Evolutionary conservation across 2,329 filamentous ascomycete species (phyloP).

Genomic region (Apiospora kogelbergensis): DNA sequence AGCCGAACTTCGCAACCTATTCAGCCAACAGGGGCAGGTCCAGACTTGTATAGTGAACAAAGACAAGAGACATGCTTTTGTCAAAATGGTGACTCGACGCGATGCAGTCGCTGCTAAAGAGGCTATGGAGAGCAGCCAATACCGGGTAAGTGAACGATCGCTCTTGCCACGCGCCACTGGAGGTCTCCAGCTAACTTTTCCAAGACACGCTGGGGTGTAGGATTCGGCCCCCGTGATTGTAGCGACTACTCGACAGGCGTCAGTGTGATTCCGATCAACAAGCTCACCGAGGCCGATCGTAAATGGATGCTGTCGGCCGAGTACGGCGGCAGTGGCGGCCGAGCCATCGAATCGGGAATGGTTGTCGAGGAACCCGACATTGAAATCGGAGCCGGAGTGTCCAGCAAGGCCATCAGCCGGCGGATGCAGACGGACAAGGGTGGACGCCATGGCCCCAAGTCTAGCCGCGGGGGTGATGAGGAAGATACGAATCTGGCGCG

Average conservation of each 20-base stretch:
- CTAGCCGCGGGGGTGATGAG: slow-evolving; percentile 42
- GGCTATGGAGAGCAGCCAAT: slow-evolving; percentile 80
- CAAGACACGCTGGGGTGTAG: slow-evolving; percentile 94
- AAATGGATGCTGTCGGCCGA: slow-evolving; percentile 97
- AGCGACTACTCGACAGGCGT: slow-evolving; percentile 92
- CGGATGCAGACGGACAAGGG: slow-evolving; percentile 70
- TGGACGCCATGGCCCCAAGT: slow-evolving; percentile 64
- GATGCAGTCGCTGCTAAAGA: slow-evolving; percentile 83
- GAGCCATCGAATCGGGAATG: slow-evolving; percentile 76
- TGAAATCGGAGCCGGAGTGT: slow-evolving; percentile 95
- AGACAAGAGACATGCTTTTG: slow-evolving; percentile 97
- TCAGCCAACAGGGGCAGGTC: slow-evolving; percentile 79
- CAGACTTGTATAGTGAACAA: slow-evolving; percentile 98
- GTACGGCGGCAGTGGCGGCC: slow-evolving; percentile 87
- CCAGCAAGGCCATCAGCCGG: slow-evolving; percentile 79
- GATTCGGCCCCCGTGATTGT: slow-evolving; percentile 94
- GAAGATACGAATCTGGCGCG: slow-evolving; percentile 27
- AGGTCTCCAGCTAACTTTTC: slow-evolving; percentile 13
- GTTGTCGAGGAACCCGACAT: slow-evolving; percentile 97
- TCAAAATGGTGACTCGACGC: slow-evolving; percentile 92
- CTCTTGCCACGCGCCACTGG: neutral
- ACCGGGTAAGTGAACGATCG: slow-evolving; percentile 58
- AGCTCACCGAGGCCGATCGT: slow-evolving; percentile 91
- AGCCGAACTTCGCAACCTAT: slow-evolving; percentile 76
- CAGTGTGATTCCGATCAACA: slow-evolving; percentile 88